Evolutionary conservation across 2,329 filamentous ascomycete species (phyloP), one percentile per base, ranked within the genome.

Genomic region (Helminthosporium solani): DNA sequence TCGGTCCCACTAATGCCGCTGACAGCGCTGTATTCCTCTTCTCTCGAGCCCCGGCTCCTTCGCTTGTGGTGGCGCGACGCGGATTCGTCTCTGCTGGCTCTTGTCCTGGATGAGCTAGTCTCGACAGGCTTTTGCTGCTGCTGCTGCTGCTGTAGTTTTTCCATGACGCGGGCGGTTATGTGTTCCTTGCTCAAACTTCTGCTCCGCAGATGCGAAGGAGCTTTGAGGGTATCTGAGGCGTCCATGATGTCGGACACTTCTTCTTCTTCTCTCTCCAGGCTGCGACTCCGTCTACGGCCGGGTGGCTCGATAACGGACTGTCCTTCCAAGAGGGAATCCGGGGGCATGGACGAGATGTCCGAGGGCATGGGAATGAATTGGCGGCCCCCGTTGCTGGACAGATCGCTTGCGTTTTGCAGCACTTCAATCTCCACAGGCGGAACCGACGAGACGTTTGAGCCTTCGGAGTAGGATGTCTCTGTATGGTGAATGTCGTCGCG

Each of bases 391-490:
- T 85, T 78, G 65, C 79, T 63, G 80, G 80, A 69, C 72, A 92
- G 53, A 78, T 96, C 72, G 81, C 87, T 76, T 78, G 79, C 68
- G 78, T 84, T 66, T 40, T 82, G 79, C 60, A 91, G 80, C 52
- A 97, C 88, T 68, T 96, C 92, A 50, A 96, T 88, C 66, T 96
- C 90, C 54, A 96, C 85, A 28, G 90, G 90, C 42, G 87, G 75
- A 11, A 76, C 72, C 21, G 75, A 85, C 43, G 76, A 79, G 46
- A 91, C 79, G 69, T 86, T 90, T 53, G 88, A 92, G 68, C 88
- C 89, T 41, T 90, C 94, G 27, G 86, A 87, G 66, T 88, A 88
- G 30, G 88, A 94, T n/a, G 70, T 44, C 23, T 75, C 74, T 19
- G 70, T 69, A 48, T 66, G 57, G 36, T 53, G 51, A 30, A 55